These are phyloP conservation scores for Coccinonectria pachysandricola DNA, from an alignment of 2,329 filamentous ascomycete species.

Conservation along the genomic window DNA sequence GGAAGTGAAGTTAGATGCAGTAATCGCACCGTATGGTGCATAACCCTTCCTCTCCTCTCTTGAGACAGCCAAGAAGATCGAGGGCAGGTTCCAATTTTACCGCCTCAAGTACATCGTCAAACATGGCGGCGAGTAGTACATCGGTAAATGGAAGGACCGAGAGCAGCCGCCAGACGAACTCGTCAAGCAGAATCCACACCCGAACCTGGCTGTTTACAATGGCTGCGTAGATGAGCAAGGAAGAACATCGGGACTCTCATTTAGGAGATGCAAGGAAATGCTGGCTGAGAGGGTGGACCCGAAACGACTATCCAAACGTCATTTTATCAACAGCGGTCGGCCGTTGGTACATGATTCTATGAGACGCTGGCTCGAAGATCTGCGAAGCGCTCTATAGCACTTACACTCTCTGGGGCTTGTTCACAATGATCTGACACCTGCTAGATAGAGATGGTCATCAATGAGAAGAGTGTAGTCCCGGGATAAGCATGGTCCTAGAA, in stretches of 20 bases:
- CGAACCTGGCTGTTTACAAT: slow-evolving; percentile 1
- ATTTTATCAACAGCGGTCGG: slow-evolving; percentile 1
- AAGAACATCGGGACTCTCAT: not conserved
- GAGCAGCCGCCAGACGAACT: not conserved
- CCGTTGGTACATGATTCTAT: slow-evolving; percentile 1
- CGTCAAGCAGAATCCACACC: slow-evolving; percentile 1
- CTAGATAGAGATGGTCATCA: no score
- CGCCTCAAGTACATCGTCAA: not conserved
- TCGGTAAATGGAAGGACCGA: slow-evolving; percentile 1
- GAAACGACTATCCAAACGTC: not conserved
- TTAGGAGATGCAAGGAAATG: not conserved
- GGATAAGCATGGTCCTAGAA: no score
- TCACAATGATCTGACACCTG: slow-evolving; percentile 2
- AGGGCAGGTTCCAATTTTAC: not conserved
- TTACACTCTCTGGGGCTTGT: slow-evolving; percentile 2
- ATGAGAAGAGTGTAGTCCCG: no score
- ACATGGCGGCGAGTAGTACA: slow-evolving; percentile 1
- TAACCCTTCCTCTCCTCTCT: no score
- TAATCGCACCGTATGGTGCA: no score
- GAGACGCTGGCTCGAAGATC: not conserved
- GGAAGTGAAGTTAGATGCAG: no score
- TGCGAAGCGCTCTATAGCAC: slow-evolving; percentile 1
- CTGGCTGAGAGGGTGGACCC: slow-evolving; percentile 1
- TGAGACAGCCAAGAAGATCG: not conserved
- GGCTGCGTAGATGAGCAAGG: not conserved